A percentile compares a stretch with the other conserved stretches of the same genome.
phyloP scores from a whole-genome alignment of 495 filamentous ascomycete genomes.

The Penicillium malachiteum region DNA sequence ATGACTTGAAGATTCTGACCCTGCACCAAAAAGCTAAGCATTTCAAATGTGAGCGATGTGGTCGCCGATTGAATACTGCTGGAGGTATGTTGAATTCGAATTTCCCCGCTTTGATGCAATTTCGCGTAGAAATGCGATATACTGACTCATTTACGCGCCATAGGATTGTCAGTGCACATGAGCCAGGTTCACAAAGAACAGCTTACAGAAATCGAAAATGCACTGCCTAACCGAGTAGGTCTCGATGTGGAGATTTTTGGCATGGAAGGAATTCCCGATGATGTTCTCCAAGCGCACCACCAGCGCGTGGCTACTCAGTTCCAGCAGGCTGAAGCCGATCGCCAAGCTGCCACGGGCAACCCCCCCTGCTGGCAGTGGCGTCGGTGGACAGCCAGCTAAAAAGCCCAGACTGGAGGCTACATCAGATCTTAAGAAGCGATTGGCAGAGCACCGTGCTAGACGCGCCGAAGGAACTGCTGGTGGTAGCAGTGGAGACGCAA shows the following conservation, averaged over 20 bases:
- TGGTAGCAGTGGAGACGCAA: conserved; percentile 60
- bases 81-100: conserved; percentile 62
- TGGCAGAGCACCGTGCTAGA: conserved; percentile 77
- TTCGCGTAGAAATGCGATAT: not conserved
- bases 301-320: conserved; percentile 80
- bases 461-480: conserved; percentile 58
- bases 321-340: conserved; percentile 80
- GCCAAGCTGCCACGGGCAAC: conserved; percentile 80
- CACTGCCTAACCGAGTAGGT: conserved; percentile 75
- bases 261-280: conserved; percentile 94
- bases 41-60: conserved; percentile 92
- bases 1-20: conserved; percentile 93
- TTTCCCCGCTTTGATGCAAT: conserved; percentile 10
- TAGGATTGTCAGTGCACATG: conserved; percentile 94
- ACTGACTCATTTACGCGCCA: conserved; percentile 11
- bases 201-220: conserved; percentile 83
- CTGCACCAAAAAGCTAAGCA: conserved; percentile 98
- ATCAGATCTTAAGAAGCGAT: conserved; percentile 75
- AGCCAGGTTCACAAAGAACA: conserved; percentile 97
- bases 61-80: conserved; percentile 85
- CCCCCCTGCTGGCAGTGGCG: conserved; percentile 59
- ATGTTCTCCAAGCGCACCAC: conserved; percentile 76
- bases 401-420: conserved; percentile 76
- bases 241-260: conserved; percentile 96
- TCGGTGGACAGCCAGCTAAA: conserved; percentile 60